Evolutionary conservation across 768 basidiomycete genomes (phyloP).

Genomic region (Kwoniella bestiolae): DNA sequence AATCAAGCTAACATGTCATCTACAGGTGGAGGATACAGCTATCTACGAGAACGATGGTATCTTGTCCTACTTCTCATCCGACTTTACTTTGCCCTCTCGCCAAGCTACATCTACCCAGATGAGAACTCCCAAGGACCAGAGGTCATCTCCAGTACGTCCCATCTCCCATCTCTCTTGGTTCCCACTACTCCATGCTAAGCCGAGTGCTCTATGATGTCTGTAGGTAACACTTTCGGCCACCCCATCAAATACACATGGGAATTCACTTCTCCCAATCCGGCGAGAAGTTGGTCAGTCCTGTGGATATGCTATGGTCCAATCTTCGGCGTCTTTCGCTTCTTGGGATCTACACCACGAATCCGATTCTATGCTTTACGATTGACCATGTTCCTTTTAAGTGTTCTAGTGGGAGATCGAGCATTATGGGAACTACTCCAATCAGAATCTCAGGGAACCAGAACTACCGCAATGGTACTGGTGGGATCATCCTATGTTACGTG

Average conservation of each 20-base stretch:
- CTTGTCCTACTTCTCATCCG: background rate
- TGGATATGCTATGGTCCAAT: background rate
- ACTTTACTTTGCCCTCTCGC: background rate
- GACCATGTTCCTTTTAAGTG: background rate
- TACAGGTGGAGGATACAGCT: background rate
- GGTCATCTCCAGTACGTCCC: background rate
- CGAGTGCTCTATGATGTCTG: background rate
- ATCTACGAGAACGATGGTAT: background rate
- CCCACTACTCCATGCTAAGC: background rate
- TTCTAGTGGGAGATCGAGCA: background rate
- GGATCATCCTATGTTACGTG: background rate
- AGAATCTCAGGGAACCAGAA: too few relatives aligned
- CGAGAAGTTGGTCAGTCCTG: background rate
- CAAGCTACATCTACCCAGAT: background rate
- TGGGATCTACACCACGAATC: background rate
- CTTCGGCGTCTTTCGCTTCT: background rate
- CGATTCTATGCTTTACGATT: background rate
- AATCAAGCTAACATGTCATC: too few relatives aligned
- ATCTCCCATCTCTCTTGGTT: background rate
- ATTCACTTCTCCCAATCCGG: background rate
- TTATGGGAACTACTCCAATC: background rate
- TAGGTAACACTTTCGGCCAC: background rate
- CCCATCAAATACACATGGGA: background rate
- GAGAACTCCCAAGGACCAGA: background rate
- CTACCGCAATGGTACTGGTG: background rate